Conservation (phyloP, 345 rosid genomes). For the Ceriops zippeliana region DNA sequence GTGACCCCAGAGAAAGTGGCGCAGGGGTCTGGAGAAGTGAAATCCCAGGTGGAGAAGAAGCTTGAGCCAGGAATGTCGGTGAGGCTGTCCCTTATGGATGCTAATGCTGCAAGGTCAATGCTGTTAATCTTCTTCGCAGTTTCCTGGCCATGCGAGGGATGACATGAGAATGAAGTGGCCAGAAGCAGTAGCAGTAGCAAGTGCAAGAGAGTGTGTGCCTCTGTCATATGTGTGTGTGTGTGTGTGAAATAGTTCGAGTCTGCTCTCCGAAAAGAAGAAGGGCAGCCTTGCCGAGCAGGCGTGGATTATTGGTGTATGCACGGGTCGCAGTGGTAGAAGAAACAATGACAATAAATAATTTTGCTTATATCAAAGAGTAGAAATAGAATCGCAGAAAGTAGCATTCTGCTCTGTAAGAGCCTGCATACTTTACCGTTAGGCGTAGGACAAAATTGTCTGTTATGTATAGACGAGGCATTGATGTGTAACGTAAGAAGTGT, state of each 20-base stretch:
- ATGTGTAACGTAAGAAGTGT: no score
- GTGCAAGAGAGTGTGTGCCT: background rate
- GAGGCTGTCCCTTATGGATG: conserved; percentile 48
- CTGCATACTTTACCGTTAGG: no score
- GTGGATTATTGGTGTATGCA: no score
- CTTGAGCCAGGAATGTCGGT: conserved; percentile 55
- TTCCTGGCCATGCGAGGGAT: conserved; percentile 10
- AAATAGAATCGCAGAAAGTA: no score
- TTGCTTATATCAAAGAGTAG: no score
- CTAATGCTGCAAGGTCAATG: conserved; percentile 44
- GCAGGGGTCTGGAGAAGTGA: conserved; percentile 52
- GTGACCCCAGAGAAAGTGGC: conserved; percentile 61
- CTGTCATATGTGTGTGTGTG: background rate
- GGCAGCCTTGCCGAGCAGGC: no score
- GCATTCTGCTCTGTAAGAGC: no score
- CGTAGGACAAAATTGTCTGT: no score
- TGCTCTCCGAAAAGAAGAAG: background rate
- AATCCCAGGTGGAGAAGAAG: conserved; percentile 69
- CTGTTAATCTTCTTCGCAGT: conserved; percentile 3
- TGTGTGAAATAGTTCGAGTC: background rate
- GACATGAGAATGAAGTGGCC: background rate
- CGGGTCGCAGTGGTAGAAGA: no score
- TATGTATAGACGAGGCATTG: no score
- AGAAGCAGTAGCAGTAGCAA: conserved; percentile 10
- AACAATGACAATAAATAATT: no score